These are phyloP conservation scores for Didymosphaeria variabile DNA, from an alignment of 2,329 filamentous ascomycete genomes.

Conservation along the genomic window DNA sequence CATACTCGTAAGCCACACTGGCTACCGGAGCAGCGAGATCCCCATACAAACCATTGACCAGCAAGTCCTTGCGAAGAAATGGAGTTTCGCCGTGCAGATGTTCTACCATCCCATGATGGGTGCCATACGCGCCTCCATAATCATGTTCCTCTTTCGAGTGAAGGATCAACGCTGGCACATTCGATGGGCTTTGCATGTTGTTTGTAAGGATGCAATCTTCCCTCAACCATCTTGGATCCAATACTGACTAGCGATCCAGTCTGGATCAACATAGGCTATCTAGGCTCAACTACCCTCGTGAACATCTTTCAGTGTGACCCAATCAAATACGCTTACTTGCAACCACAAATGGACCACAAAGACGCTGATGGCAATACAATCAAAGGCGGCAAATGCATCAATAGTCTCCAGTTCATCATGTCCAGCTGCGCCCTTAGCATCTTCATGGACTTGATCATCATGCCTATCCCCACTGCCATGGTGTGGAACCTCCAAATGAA, in stretches of 20 bases:
- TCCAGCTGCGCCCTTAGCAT: conserved; percentile 46
- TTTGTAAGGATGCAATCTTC: conserved; percentile 30
- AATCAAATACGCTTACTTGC: conserved; percentile 39
- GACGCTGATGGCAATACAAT: conserved; percentile 37
- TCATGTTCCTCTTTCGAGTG: conserved; percentile 50
- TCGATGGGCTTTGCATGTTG: conserved; percentile 39
- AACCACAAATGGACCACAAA: conserved; percentile 41
- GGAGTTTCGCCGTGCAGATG: conserved; percentile 50
- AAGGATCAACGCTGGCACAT: conserved; percentile 43
- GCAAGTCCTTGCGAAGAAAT: conserved; percentile 38
- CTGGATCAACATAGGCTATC: conserved; percentile 47
- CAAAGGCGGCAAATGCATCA: conserved; percentile 44
- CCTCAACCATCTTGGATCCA: background rate
- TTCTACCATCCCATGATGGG: conserved; percentile 51
- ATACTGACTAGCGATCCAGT: conserved; percentile 20
- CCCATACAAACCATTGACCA: conserved; percentile 40
- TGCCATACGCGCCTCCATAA: conserved; percentile 48
- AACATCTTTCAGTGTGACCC: conserved; percentile 50
- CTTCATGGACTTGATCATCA: conserved; percentile 51
- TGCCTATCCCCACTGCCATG: conserved; percentile 54
- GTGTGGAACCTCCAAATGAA: conserved; percentile 57
- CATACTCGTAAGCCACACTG: conserved; percentile 42
- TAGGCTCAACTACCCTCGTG: conserved; percentile 44
- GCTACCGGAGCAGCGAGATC: conserved; percentile 43
- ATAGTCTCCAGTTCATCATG: conserved; percentile 45